phyloP scores from a whole-genome alignment of 176 grass and related monocot genomes.

The Eremochloa ophiuroides region DNA sequence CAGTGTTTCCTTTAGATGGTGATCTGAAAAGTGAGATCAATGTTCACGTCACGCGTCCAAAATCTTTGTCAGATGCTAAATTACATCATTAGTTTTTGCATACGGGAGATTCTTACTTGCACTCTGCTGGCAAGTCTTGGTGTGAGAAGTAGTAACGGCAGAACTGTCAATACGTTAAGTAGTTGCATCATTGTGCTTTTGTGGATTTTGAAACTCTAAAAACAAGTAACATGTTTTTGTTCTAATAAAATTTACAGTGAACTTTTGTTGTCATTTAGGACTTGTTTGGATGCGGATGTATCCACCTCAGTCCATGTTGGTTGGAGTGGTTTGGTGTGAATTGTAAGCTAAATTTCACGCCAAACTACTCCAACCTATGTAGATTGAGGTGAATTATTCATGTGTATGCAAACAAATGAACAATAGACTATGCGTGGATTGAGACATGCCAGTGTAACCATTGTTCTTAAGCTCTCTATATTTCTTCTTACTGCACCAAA shows the following conservation, averaged over 20 bases:
- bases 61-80: background rate
- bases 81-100: background rate
- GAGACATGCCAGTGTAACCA: background rate
- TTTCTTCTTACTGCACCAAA: slow-evolving; percentile 22
- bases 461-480: background rate
- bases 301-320: too few relatives aligned
- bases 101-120: background rate
- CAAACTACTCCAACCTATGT: too few relatives aligned
- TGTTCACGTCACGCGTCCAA: background rate
- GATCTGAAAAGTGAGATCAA: background rate
- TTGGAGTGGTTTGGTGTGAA: too few relatives aligned
- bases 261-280: background rate
- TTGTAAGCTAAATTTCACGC: too few relatives aligned
- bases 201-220: background rate
- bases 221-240: too few relatives aligned
- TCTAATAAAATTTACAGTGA: background rate
- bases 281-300: too few relatives aligned
- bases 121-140: background rate
- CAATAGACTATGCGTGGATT: background rate
- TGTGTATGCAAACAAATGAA: too few relatives aligned
- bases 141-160: background rate
- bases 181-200: background rate
- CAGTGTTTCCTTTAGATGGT: background rate
- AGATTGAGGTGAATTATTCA: too few relatives aligned
- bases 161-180: background rate